A percentile compares a stretch with the other conserved stretches of the same genome.
Conservation (phyloP, 371 early-diverging fungal species). For the Mortierella sp. region DNA sequence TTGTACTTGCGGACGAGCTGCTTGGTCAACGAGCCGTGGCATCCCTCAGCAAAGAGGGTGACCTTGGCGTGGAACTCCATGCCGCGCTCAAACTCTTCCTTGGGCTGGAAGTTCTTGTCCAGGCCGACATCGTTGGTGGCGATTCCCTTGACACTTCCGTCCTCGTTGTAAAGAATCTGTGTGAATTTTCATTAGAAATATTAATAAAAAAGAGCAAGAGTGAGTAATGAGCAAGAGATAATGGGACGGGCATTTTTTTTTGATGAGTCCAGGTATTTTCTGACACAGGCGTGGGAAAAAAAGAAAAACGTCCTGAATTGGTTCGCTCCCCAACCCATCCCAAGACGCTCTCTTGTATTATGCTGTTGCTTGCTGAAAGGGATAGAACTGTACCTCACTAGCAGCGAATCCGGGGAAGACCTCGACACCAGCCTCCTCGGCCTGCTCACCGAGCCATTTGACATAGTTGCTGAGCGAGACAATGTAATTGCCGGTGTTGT, state of each 20-base stretch:
- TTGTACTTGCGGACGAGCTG: conserved; percentile 88
- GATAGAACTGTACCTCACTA: conserved; percentile 73
- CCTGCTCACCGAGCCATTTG: conserved; percentile 97
- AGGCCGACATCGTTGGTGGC: conserved; percentile 97
- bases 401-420: conserved; percentile 96
- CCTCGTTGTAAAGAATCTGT: conserved; percentile 88
- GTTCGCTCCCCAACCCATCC: conserved; percentile 5
- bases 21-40: conserved; percentile 97
- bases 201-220: conserved; percentile 6
- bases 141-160: conserved; percentile 94
- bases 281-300: conserved; percentile 40
- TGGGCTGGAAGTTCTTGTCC: conserved; percentile 91
- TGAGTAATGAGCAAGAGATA: background rate
- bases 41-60: conserved; percentile 98
- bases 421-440: conserved; percentile 97
- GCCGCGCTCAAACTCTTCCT: conserved; percentile 94
- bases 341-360: background rate
- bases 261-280: background rate
- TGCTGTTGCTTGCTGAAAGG: background rate
- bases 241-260: background rate
- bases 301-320: background rate
- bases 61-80: conserved; percentile 97
- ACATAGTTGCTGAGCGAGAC: conserved; percentile 94
- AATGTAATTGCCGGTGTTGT: conserved; percentile 97
- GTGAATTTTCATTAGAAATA: background rate